A percentile compares a stretch with the other conserved stretches of the same genome.
Evolutionary conservation across 768 basidiomycete species (phyloP).

Genomic region (Pulveroboletus sp.): DNA sequence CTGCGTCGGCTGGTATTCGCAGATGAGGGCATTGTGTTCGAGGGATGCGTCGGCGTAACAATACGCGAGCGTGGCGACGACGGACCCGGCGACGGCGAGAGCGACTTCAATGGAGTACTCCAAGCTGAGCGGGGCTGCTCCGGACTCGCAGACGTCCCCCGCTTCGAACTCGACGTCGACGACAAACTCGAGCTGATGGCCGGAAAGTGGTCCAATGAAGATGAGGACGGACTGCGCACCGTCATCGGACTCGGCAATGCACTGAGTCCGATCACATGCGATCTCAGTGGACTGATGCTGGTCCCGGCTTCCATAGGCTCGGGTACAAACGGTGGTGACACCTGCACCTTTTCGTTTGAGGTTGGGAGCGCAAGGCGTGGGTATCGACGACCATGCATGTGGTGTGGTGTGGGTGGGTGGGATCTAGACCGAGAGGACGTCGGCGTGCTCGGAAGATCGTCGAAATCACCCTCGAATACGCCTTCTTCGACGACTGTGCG

Average conservation of each 20-base stretch:
- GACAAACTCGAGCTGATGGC: conserved; percentile 31
- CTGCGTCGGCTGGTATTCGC: conserved; percentile 9
- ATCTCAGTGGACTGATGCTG: conserved; percentile 28
- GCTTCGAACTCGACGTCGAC: conserved; percentile 22
- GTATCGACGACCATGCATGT: conserved; percentile 27
- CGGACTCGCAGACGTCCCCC: conserved; percentile 12
- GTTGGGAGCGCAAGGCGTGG: conserved; percentile 24
- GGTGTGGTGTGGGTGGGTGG: conserved; percentile 5
- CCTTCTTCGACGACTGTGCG: conserved; percentile 43
- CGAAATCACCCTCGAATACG: conserved; percentile 53
- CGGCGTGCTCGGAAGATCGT: conserved; percentile 8
- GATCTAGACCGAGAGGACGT: conserved; percentile 18
- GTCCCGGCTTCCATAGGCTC: conserved; percentile 58
- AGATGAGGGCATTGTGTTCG: conserved; percentile 14
- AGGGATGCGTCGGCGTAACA: conserved; percentile 8
- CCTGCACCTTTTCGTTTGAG: conserved; percentile 54
- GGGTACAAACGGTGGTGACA: conserved; percentile 46
- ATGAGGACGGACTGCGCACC: conserved; percentile 12
- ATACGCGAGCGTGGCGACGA: conserved; percentile 18
- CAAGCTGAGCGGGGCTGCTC: conserved; percentile 33
- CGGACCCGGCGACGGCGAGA: conserved; percentile 10
- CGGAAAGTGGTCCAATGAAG: conserved; percentile 33
- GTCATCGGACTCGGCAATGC: conserved; percentile 9
- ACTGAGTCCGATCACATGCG: conserved; percentile 4
- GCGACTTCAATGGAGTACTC: conserved; percentile 35